Evolutionary conservation across 352 stramenopile species (phyloP), one percentile per base, ranked within the genome.

Genomic region (Phytophthora sp.): DNA sequence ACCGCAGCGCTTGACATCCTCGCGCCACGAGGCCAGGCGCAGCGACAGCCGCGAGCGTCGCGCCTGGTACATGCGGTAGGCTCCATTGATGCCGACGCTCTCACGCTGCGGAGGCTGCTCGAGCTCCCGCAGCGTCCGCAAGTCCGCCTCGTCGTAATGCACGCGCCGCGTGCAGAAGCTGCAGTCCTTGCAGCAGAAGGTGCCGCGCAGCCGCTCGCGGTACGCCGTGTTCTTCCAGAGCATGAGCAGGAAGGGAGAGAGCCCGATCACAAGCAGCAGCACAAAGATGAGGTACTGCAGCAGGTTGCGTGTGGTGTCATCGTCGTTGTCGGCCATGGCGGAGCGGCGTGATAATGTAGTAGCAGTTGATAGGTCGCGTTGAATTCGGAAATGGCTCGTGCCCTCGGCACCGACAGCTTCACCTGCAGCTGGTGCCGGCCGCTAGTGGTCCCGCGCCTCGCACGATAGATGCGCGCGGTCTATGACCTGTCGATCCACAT

Each of bases 1-100:
- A 35, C 61, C 47, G 52, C 79, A 63, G 24, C 56, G 69, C 52
- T 83, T 81, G 29, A 89, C 64, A 62, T 91, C 82, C 39, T 91
- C 79, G n/a, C 82, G 79, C 82, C 82, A 91, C 1, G 77, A 78
- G 6, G 73, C 77, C 13, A 91, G 62, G 4, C 75, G 79, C 51
- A 91, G 57, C 35, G 82, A 77, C 38, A 85, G 66, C 16, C 78
- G 68, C 27, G 75, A 79, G 36, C 71, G 76, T 5, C 78, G 67
- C 35, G 76, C 67, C 61, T 87, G 78, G 58, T 84, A 84, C 64
- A 80, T 74, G 38, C 78, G 78, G 50, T 87, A 87, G 36, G 78
- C 76, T 39, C 78, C 78, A 44, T 78, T 87, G 55, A 87, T 83
- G 44, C 78, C 78, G 38, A 73, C 63, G n/a, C 57, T 74, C 12